A percentile compares a stretch with the other conserved stretches of the same genome.
These are phyloP conservation scores for Ophiostoma piceae DNA, from an alignment of 2,329 filamentous ascomycete species.

Conservation along the genomic window DNA sequence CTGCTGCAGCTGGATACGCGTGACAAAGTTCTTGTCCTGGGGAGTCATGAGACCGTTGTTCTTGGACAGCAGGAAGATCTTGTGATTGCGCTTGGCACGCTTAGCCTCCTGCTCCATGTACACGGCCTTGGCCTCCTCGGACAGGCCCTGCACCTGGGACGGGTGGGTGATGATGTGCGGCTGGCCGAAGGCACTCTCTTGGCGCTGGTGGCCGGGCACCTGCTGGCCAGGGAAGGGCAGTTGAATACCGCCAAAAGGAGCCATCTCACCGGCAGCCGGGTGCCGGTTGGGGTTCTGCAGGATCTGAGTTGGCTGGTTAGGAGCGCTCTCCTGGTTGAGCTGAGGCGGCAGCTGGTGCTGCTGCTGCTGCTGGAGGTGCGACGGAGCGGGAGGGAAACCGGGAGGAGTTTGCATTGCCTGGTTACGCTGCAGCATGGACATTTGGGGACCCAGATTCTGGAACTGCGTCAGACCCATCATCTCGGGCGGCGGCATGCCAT, in stretches of 20 bases:
- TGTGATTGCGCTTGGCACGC: constrained; percentile 94
- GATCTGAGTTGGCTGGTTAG: constrained; percentile 64
- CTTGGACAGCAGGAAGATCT: constrained; percentile 87
- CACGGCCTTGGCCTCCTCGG: constrained; percentile 75
- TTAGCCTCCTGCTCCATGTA: constrained; percentile 89
- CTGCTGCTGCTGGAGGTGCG: constrained; percentile 30
- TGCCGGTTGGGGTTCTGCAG: constrained; percentile 71
- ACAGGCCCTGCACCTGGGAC: constrained; percentile 68
- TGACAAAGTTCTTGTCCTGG: constrained; percentile 99
- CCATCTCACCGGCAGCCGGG: constrained; percentile 43
- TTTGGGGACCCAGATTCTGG: constrained; percentile 38
- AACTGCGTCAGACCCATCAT: constrained; percentile 17
- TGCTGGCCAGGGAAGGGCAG: constrained; percentile 32
- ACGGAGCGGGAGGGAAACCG: constrained; percentile 30
- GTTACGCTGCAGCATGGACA: constrained; percentile 53
- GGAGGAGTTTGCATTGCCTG: constrained; percentile 41
- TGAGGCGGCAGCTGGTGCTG: constrained; percentile 28
- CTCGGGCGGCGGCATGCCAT: constrained; percentile 22
- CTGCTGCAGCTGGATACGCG: constrained; percentile 93
- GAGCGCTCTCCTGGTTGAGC: constrained; percentile 40
- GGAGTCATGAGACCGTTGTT: constrained; percentile 98
- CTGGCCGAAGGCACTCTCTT: constrained; percentile 54
- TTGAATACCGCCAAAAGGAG: constrained; percentile 32
- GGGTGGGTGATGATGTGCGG: constrained; percentile 54
- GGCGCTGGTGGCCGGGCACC: constrained; percentile 35